Base-by-base conservation (phyloP, 768 basidiomycete species). In the Mycena capillaripes region DNA sequence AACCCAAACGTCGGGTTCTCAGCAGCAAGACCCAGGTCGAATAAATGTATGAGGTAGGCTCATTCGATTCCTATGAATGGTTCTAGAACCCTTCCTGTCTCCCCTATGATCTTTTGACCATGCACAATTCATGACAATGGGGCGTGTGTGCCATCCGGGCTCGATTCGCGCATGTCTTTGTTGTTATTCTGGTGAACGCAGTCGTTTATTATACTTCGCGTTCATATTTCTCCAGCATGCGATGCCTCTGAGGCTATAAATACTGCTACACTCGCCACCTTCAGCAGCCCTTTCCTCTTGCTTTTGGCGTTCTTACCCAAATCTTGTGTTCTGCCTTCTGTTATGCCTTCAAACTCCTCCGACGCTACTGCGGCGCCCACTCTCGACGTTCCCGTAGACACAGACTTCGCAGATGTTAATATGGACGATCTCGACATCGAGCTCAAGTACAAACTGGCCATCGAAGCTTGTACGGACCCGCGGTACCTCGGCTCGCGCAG, bases 1-100 rank as follows among this genome's bases (percentile, higher is more conserved):
- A 36, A 40, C 25, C 17, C 44, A 53, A 30, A 64, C 23, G 46
- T 64, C 44, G 63, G 63, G 42, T 64, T 64, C 42, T 64, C 42
- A 29, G 34, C 16, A 46, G 52, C 36, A 53, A 25, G 44, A 25
- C 21, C 30, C 2, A 14, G 12, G n/a, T 21, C 44, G 29, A 29
- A 42, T 17, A 55, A n/a, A 3, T 14, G 56, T 19, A 23, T 11
- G 19, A 36, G 17, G 63, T 53, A 55, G 17, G 50, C 55, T 55
- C 52, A 53, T 32, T 25, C 3, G 36, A 25, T 23, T 64, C 48
- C 63, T 53, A 21, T 64, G 63, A n/a, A n/a, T n/a, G n/a, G n/a
- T n/a, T n/a, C n/a, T n/a, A n/a, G 23, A 64, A 34, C 32, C 12
- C 23, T 4, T 53, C 27, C 38, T 55, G 16, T 9, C 63, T 55